Conservation (phyloP, 2,329 filamentous ascomycete species). For the Cytospora schulzeri region DNA sequence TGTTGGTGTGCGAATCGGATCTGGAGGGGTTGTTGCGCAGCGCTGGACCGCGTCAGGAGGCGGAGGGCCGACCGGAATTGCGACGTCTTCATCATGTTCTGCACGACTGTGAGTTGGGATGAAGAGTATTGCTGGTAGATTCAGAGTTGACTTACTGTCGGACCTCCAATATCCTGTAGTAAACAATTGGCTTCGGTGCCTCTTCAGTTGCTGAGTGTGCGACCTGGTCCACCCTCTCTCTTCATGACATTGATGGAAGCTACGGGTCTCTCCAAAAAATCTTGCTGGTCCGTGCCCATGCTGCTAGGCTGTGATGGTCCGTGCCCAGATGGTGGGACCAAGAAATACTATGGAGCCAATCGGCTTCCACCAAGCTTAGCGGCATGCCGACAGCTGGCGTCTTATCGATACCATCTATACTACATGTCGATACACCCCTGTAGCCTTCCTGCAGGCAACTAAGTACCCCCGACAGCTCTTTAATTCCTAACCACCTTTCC, state of each 20-base stretch:
- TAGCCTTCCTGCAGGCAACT: background rate
- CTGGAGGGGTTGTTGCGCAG: constrained; percentile 38
- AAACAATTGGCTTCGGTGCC: background rate
- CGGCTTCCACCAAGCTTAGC: background rate
- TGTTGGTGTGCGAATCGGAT: constrained; percentile 48
- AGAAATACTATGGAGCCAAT: background rate
- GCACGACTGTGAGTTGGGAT: constrained; percentile 2
- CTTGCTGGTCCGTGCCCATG: constrained; percentile 14
- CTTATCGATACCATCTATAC: background rate
- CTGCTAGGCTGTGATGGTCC: background rate
- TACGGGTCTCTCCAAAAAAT: background rate
- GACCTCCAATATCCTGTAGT: constrained; percentile 1
- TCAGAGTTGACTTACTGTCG: background rate
- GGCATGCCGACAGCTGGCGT: background rate
- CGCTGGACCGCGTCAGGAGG: constrained; percentile 36
- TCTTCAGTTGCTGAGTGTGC: background rate
- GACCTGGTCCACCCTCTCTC: background rate
- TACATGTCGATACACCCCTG: background rate
- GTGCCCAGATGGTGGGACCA: background rate
- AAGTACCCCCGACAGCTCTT: background rate
- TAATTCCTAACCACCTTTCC: background rate
- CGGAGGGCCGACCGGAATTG: constrained; percentile 35
- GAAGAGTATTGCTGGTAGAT: background rate
- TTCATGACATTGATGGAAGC: background rate
- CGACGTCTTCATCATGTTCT: constrained; percentile 28